A percentile compares a stretch with the other conserved stretches of the same genome.
Evolutionary conservation across 2,329 filamentous ascomycete genomes (phyloP).

Genomic region (Albifimbria verrucaria): DNA sequence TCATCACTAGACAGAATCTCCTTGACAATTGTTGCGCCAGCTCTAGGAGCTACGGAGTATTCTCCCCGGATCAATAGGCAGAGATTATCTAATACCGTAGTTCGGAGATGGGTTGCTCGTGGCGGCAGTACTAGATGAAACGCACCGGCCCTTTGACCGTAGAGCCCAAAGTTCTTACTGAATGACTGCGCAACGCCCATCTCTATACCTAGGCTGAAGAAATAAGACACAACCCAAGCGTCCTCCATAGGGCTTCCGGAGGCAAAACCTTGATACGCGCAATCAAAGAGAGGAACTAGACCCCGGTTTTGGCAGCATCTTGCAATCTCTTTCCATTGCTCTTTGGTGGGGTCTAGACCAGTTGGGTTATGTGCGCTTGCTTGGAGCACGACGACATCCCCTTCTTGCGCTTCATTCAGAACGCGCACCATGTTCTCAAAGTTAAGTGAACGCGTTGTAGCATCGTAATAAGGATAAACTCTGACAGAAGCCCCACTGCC

Average conservation of each 20-base stretch:
- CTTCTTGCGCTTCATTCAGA: slow-evolving; percentile 18
- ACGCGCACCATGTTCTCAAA: slow-evolving; percentile 24
- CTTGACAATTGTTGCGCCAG: slow-evolving; percentile 83
- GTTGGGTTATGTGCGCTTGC: slow-evolving; percentile 98
- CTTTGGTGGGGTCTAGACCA: slow-evolving; percentile 85
- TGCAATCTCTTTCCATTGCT: slow-evolving; percentile 92
- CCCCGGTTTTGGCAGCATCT: slow-evolving; percentile 68
- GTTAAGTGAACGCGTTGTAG: slow-evolving; percentile 18
- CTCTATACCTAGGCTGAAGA: slow-evolving; percentile 84
- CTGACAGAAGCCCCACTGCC: slow-evolving; percentile 12
- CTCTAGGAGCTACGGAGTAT: slow-evolving; percentile 93
- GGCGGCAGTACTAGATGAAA: slow-evolving; percentile 79
- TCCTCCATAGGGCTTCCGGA: slow-evolving; percentile 83
- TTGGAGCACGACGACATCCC: slow-evolving; percentile 76
- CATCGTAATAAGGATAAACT: slow-evolving; percentile 29
- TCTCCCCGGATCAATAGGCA: slow-evolving; percentile 82
- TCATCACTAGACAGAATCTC: slow-evolving; percentile 76
- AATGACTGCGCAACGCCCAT: slow-evolving; percentile 88
- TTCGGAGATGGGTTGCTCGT: slow-evolving; percentile 67
- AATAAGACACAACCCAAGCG: slow-evolving; percentile 86
- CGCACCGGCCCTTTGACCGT: slow-evolving; percentile 90
- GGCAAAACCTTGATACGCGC: slow-evolving; percentile 95
- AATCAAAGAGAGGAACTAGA: slow-evolving; percentile 98
- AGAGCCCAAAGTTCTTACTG: slow-evolving; percentile 97
- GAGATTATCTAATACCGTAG: slow-evolving; percentile 37